Conservation (phyloP, 768 basidiomycete genomes). For the Boletales sp. region DNA sequence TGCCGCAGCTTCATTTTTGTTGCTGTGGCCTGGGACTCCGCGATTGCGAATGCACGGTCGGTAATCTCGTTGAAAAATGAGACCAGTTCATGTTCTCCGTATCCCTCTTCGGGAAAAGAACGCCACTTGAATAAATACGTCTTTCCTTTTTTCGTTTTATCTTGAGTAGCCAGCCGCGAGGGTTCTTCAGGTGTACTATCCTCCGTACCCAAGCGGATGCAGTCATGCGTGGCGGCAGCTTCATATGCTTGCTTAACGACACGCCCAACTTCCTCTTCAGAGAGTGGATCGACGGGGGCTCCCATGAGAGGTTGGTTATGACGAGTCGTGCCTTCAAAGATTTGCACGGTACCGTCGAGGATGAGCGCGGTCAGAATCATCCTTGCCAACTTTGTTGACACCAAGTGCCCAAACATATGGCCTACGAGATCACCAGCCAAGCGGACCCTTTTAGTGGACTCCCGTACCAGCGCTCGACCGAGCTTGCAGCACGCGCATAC, state of each 20-base stretch:
- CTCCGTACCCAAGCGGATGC: background rate
- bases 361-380: background rate
- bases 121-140: background rate
- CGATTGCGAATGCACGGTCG: background rate
- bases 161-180: background rate
- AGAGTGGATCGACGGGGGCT: background rate
- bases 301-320: background rate
- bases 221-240: background rate
- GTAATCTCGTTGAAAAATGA: background rate
- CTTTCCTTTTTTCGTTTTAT: background rate
- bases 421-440: background rate
- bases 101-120: background rate
- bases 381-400: background rate
- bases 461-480: too few relatives aligned
- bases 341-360: background rate
- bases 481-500: too few relatives aligned
- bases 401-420: conserved; percentile 2
- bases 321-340: background rate
- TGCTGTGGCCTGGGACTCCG: background rate
- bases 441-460: background rate
- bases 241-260: conserved; percentile 7
- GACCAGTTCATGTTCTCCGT: conserved; percentile 1
- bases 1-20: background rate
- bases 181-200: background rate
- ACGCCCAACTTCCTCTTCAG: background rate